Conservation (phyloP, 345 rosid genomes). For the Pistacia vera region DNA sequence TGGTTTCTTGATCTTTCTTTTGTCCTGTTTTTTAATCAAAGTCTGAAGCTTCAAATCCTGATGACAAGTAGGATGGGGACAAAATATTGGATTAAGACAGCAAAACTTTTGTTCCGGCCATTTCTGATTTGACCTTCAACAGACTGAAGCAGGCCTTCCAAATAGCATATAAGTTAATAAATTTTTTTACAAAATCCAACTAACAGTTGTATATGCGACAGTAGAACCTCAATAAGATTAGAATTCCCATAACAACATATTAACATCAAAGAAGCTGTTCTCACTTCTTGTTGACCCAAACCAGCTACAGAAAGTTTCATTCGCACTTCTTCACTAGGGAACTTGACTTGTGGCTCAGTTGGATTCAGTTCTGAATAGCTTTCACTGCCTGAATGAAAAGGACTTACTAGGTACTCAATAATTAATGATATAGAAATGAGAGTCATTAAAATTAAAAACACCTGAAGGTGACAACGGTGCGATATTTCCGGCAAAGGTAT, state of each 20-base stretch:
- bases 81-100: background rate
- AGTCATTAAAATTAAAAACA: constrained; percentile 21
- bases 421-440: constrained; percentile 15
- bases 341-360: constrained; percentile 29
- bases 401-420: background rate
- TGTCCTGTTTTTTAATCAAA: background rate
- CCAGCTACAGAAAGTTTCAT: constrained; percentile 18
- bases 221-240: background rate
- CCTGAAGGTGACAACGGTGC: constrained; percentile 45
- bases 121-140: background rate
- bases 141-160: no score
- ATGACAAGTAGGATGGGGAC: background rate
- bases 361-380: constrained; percentile 46
- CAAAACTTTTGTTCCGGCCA: background rate
- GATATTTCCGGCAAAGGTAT: constrained; percentile 18
- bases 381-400: constrained; percentile 49
- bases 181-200: background rate
- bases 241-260: background rate
- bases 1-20: background rate
- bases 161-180: background rate
- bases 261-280: constrained; percentile 2
- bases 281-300: constrained; percentile 32
- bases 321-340: constrained; percentile 30
- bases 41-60: background rate
- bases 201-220: background rate